Evolutionary conservation across 306 rosid species (phyloP), one percentile per base, ranked within the genome.

Genomic region (Cicer judaicum): DNA sequence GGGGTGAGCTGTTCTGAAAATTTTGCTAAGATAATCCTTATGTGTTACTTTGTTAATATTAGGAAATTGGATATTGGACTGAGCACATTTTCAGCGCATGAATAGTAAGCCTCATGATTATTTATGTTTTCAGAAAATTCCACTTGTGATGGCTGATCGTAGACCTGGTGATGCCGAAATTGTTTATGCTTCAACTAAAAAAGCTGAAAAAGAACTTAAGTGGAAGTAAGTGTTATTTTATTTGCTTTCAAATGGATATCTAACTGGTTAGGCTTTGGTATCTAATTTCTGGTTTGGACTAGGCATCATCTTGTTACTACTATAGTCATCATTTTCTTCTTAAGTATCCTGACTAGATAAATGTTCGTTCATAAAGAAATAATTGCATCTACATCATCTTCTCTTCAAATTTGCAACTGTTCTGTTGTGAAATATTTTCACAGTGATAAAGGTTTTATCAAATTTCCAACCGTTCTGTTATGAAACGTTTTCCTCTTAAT

Each of bases 151-250:
- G 67, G 83, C 98, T 78, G 97, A 85, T 64, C 90, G 98, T 44
- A 86, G 99, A 77, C 86, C 97, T 29, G 99, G 99, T 46, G 99
- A 95, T 56, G 97, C 93, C 15, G 98, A 92, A 83, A 56, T 87
- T 24, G 91, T 95, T 54, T 95, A 92, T 63, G 99, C 99, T 75
- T 92, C 99, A 10, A 95, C 98, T 14, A 81, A 88, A 36, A 95
- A 92, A 80, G 99, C 98, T 34, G 93, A 85, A 81, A 83, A 74
- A 78, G 97, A 92, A 84, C 88, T 95, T 78, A 85, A 88, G 70
- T 95, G 99, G 99, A 90, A 84, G 99, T 95, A 88, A 79, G 99
- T 86, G n/a, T 50, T 40, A 40, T 63, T 44, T 66, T 40, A 36
- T 63, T 44, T 70, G 7, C 64, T 61, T 47, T 50, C 73, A 24